Evolutionary conservation across 2,329 filamentous ascomycete species (phyloP), one percentile per base, ranked within the genome.

Genomic region (Xylaria sp.): DNA sequence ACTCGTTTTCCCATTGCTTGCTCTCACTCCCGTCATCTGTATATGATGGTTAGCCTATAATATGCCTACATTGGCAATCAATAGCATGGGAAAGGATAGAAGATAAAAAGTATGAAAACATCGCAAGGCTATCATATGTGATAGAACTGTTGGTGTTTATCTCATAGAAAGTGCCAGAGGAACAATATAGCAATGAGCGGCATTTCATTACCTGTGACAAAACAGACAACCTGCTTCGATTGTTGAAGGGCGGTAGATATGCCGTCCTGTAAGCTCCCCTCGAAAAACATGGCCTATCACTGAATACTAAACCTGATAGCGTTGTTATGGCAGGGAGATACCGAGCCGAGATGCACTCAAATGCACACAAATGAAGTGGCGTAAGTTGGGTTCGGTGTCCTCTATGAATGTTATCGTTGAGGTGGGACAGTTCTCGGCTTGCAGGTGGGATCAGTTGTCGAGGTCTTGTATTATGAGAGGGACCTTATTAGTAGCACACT

Each of bases 221-320:
- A 96, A 80, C 93, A 97, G 33, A 92, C 86, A 0, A 97, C 92
- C 20, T 91, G 85, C 79, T 95, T 96, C 66, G 87, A 83, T 77
- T 94, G 84, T 67, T 88, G 86, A 6, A 97, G 85, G 13, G 94
- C 93, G 22, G 87, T 83, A 36, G 87, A 85, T 73, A 97, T 96
- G 65, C 93, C 94, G 74, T 91, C 90, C 74, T 96, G 92, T 22
- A 97, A 80, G 67, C 88, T 89, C 20, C 94, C 94, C 67, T 89
- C 76, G 77, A 94, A 94, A 80, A 97, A 97, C 90, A 97, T 94
- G 47, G 2, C n/a, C 9, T 15, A 10, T 27, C 5, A n/a, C 15
- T 54, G 4, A 39, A n/a, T 2, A 1, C 25, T 22, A 4, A 51
- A 10, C 53, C 77, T 36, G 10, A 39, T 42, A 50, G 31, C 57